Base-by-base conservation (phyloP, 257 asterid genomes). In the Nicotiana tomentosiformis region DNA sequence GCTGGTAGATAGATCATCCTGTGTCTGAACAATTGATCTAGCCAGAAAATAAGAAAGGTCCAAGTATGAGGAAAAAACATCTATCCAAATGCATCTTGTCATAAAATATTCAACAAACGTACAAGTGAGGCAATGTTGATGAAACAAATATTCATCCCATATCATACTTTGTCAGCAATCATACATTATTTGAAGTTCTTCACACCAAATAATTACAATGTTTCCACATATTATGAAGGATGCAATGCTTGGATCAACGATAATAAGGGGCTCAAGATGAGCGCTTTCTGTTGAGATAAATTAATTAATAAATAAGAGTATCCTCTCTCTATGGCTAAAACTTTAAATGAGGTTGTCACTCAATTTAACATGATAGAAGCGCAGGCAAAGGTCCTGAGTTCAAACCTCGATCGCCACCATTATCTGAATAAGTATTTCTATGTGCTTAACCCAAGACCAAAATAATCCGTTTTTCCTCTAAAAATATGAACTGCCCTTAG, bases 11-110 rank as follows among this genome's bases (percentile, higher is more conserved):
- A 82, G 35, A 7, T 51, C 51, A 72, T 76, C 83, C 15, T 70
- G 84, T 23, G 68, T 61, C 18, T 84, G 89, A 49, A 78, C 60
- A 70, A 80, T 67, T 17, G 89, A 72, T 51, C 90, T 88, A 84
- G 43, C 77, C 12, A 55, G 58, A 46, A 77, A 64, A 58, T 17
- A 35, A 64, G 33, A 14, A 26, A 26, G 62, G 62, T 49, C 9
- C 29, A 16, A 66, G 5, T 51, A 32, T 12, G 26, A 79, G 49
- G 53, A 51, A 7, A 46, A 15, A 74, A 1, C 62, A 49, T 74
- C 61, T 49, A 49, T 15, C 39, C 77, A 37, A 64, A 23, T 33
- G 79, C 30, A 67, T 49, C 23, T 72, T 23, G 62, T 74, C 62
- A 49, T 2, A 74, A 23, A 14, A 74, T 23, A 51, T 26, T 74